Conservation (phyloP, 352 stramenopile species). For the Globisporangium echinulatum region DNA sequence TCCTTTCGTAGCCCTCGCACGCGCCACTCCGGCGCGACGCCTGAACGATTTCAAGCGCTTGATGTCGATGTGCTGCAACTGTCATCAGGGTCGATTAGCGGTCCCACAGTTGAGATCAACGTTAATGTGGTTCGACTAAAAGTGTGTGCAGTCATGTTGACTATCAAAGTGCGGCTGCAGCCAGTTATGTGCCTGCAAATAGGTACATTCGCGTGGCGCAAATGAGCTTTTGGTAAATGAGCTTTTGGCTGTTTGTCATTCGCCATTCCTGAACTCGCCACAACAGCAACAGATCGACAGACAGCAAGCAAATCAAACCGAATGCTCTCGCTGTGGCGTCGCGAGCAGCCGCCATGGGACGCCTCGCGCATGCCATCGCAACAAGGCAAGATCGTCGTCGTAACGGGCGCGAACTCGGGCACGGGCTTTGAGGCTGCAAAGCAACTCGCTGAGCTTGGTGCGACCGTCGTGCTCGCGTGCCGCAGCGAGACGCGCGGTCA, state of each 20-base stretch:
- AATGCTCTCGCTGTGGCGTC: conserved; percentile 2
- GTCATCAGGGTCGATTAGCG: no score
- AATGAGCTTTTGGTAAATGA: background rate
- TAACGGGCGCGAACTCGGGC: conserved; percentile 81
- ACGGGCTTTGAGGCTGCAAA: conserved; percentile 71
- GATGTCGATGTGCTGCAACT: no score
- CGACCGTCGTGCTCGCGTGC: conserved; percentile 71
- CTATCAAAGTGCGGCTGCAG: no score
- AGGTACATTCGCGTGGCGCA: no score
- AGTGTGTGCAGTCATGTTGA: no score
- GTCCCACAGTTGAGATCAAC: no score
- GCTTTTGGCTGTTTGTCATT: background rate
- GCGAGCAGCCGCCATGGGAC: conserved; percentile 12
- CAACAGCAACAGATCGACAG: background rate
- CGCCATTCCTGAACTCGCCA: background rate
- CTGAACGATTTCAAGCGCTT: no score
- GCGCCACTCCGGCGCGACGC: no score
- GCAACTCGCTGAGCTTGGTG: conserved; percentile 41
- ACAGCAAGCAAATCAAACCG: background rate
- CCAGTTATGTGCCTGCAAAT: no score
- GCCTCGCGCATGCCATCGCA: conserved; percentile 22
- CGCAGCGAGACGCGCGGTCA: conserved; percentile 33
- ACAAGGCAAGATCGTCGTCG: conserved; percentile 51
- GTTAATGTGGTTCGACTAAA: no score
- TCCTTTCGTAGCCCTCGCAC: no score